These are phyloP conservation scores for Circinella minor DNA, from an alignment of 371 early-diverging fungal species.

Conservation along the genomic window DNA sequence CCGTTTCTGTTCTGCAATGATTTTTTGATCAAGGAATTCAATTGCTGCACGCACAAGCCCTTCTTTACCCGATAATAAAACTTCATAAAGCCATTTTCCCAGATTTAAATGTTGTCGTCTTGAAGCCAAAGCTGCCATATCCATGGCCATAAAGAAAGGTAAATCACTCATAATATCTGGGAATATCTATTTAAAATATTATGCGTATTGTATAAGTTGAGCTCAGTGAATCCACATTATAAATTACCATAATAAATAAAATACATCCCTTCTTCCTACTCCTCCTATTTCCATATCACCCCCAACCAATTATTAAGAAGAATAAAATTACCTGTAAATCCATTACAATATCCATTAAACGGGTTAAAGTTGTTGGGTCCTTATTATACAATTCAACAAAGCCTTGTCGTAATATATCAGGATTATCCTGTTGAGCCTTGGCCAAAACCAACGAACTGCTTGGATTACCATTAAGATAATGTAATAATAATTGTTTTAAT, in stretches of 20 bases:
- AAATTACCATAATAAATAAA: no score
- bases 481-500: conserved; percentile 64
- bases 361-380: conserved; percentile 71
- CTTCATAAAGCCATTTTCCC: conserved; percentile 88
- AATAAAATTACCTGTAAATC: conserved; percentile 71
- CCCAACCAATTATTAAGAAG: not conserved
- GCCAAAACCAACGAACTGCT: conserved; percentile 77
- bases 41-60: conserved; percentile 74
- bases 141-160: conserved; percentile 78
- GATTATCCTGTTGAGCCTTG: conserved; percentile 74
- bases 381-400: conserved; percentile 76
- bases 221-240: no score
- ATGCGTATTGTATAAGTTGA: no score
- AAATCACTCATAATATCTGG: conserved; percentile 72
- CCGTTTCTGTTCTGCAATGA: conserved; percentile 46
- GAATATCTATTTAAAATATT: conserved; percentile 56
- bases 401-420: conserved; percentile 62
- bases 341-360: conserved; percentile 83
- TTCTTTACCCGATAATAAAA: conserved; percentile 68
- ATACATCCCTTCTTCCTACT: no score
- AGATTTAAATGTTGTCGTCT: conserved; percentile 79
- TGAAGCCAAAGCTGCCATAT: conserved; percentile 86
- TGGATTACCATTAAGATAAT: conserved; percentile 73
- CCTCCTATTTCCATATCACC: no score
- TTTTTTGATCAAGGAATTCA: conserved; percentile 77